A percentile compares a stretch with the other conserved stretches of the same genome.
phyloP scores from a whole-genome alignment of 192 early-diverging fungal species.

The Mortierella hygrophila region DNA sequence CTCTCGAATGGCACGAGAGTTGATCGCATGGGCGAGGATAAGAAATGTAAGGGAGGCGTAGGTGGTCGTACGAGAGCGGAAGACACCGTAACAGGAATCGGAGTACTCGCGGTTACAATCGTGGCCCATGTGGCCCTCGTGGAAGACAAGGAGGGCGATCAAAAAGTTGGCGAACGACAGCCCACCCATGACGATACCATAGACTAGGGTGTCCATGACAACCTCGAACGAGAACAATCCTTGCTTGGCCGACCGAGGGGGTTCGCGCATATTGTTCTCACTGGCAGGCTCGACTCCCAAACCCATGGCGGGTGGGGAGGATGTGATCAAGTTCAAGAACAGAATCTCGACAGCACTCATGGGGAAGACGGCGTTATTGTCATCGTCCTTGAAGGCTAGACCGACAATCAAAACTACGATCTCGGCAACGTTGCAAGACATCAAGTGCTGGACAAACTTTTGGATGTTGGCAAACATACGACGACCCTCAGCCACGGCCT shows the following conservation, averaged over 20 bases:
- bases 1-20: conserved; percentile 75
- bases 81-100: conserved; percentile 68
- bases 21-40: conserved; percentile 80
- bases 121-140: conserved; percentile 65
- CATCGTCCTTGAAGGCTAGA: conserved; percentile 72
- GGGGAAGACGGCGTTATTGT: conserved; percentile 74
- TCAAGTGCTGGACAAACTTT: conserved; percentile 78
- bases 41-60: conserved; percentile 79
- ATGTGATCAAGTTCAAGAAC: conserved; percentile 83
- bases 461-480: conserved; percentile 83
- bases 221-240: conserved; percentile 76
- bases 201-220: conserved; percentile 73
- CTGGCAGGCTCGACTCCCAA: conserved; percentile 77
- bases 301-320: conserved; percentile 82
- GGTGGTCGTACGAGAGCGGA: conserved; percentile 75
- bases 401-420: conserved; percentile 78
- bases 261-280: conserved; percentile 75
- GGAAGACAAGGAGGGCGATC: conserved; percentile 70
- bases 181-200: conserved; percentile 72
- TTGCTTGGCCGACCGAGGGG: conserved; percentile 68
- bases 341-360: conserved; percentile 84
- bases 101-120: conserved; percentile 65
- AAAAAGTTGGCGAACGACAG: conserved; percentile 73
- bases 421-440: conserved; percentile 80
- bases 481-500: conserved; percentile 82